Evolutionary conservation across 371 early-diverging fungal genomes (phyloP).

Genomic region (Dichotomocladium elegans): DNA sequence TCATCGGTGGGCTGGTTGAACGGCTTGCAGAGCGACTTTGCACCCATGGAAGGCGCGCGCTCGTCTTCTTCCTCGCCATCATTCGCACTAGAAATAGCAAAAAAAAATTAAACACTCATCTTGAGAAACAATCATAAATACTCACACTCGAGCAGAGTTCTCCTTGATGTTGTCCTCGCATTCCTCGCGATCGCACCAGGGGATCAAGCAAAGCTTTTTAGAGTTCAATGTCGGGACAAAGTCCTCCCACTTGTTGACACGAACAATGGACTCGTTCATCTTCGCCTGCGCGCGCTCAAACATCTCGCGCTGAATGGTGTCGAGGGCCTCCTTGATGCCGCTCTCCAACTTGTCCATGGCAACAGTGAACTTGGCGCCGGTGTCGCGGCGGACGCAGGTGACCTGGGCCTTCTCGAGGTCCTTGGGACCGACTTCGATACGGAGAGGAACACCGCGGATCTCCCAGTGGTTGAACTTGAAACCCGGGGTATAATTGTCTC

Average conservation of each 20-base stretch:
- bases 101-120: background rate
- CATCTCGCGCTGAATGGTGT: constrained; percentile 93
- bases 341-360: constrained; percentile 61
- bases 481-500: constrained; percentile 94
- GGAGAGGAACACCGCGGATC: constrained; percentile 94
- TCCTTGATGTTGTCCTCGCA: constrained; percentile 99
- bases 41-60: constrained; percentile 97
- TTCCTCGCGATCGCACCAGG: constrained; percentile 93
- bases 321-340: constrained; percentile 64
- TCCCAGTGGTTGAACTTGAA: constrained; percentile 99
- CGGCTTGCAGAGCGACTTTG: constrained; percentile 99
- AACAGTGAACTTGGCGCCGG: constrained; percentile 66
- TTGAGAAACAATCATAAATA: background rate
- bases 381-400: constrained; percentile 88
- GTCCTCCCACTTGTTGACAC: constrained; percentile 85
- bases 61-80: constrained; percentile 86
- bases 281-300: constrained; percentile 81
- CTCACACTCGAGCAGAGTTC: constrained; percentile 72
- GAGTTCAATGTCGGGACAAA: constrained; percentile 88
- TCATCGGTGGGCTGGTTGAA: constrained; percentile 84
- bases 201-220: constrained; percentile 89
- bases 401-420: constrained; percentile 88
- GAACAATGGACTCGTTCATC: constrained; percentile 75
- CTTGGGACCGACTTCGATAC: constrained; percentile 98
- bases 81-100: constrained; percentile 22